A percentile compares a stretch with the other conserved stretches of the same genome.
These are phyloP conservation scores for Aurantiochytrium sp. DNA, from an alignment of 108 stramenopile species.

Conservation along the genomic window DNA sequence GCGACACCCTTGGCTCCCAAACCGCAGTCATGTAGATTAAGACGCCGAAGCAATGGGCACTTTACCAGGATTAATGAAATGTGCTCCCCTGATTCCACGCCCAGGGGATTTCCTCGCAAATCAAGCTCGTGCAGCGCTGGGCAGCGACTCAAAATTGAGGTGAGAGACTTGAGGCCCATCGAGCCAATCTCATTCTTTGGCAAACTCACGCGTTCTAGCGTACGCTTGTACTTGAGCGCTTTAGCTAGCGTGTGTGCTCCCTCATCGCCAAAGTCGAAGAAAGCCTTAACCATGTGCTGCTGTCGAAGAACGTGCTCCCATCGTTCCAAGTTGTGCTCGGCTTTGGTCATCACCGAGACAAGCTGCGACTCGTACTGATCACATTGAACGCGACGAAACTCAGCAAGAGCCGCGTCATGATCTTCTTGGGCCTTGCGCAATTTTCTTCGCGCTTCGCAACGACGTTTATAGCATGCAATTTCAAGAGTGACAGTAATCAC, in stretches of 20 bases:
- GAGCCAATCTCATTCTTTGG: not conserved
- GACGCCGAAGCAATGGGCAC: not conserved
- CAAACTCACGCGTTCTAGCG: not conserved
- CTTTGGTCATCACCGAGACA: not conserved
- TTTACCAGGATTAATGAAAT: not conserved
- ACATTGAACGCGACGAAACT: not conserved
- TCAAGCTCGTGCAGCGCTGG: not conserved
- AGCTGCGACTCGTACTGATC: slow-evolving; percentile 7
- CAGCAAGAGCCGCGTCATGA: not conserved
- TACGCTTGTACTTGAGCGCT: not conserved
- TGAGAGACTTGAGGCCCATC: not conserved
- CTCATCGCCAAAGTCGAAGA: not conserved
- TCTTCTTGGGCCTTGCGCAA: not conserved
- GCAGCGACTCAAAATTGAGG: not conserved
- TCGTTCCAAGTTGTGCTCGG: not conserved
- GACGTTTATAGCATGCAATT: not conserved
- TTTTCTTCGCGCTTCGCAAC: not conserved
- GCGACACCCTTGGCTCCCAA: not conserved
- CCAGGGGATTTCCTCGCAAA: not conserved
- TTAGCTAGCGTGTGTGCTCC: not conserved
- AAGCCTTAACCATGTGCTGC: not conserved
- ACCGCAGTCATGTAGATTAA: not conserved
- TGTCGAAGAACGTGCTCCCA: not conserved
- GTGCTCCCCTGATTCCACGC: not conserved
- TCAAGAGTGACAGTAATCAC: not conserved